These are phyloP conservation scores for Irpex sp. DNA, from an alignment of 1,284 basidiomycete genomes.

Conservation along the genomic window DNA sequence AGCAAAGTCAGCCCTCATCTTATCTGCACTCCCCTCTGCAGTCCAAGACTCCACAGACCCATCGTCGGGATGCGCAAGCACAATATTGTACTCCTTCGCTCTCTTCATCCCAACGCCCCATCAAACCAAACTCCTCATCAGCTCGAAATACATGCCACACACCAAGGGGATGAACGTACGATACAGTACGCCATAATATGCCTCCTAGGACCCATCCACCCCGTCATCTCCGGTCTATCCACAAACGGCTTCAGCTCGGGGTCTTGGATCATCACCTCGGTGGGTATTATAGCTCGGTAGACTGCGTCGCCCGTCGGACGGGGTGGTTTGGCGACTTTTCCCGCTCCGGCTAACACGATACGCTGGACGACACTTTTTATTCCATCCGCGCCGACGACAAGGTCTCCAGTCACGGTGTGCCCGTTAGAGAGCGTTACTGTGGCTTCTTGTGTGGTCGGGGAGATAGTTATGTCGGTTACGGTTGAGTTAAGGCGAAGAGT, in stretches of 20 bases:
- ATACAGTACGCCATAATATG: slow-evolving; percentile 42
- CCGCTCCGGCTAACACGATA: slow-evolving; percentile 29
- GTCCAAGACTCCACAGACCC: slow-evolving; percentile 45
- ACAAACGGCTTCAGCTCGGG: slow-evolving; percentile 41
- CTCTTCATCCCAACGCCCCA: slow-evolving; percentile 20
- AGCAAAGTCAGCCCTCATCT: slow-evolving; percentile 39
- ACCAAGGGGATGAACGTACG: slow-evolving; percentile 20
- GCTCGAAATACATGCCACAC: too few species aligned
- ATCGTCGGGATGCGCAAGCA: slow-evolving; percentile 39
- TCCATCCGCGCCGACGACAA: slow-evolving; percentile 43
- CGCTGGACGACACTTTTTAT: slow-evolving; percentile 49
- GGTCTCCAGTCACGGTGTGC: slow-evolving; percentile 34
- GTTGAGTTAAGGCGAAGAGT: slow-evolving; percentile 40
- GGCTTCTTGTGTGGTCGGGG: slow-evolving; percentile 24
- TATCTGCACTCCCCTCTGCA: slow-evolving; percentile 39
- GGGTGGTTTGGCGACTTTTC: slow-evolving; percentile 23
- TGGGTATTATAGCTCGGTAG: slow-evolving; percentile 45
- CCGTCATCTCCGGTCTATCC: slow-evolving; percentile 37
- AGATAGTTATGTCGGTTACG: slow-evolving; percentile 33
- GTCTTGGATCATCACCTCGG: slow-evolving; percentile 40
- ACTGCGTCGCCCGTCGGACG: slow-evolving; percentile 51
- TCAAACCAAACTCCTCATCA: too few species aligned
- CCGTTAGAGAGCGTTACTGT: neutral
- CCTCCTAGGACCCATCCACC: slow-evolving; percentile 39
- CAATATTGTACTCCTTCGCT: slow-evolving; percentile 39